Evolutionary conservation across 768 basidiomycete genomes (phyloP), one percentile per base, ranked within the genome.

Genomic region (Leccinum imitatum): DNA sequence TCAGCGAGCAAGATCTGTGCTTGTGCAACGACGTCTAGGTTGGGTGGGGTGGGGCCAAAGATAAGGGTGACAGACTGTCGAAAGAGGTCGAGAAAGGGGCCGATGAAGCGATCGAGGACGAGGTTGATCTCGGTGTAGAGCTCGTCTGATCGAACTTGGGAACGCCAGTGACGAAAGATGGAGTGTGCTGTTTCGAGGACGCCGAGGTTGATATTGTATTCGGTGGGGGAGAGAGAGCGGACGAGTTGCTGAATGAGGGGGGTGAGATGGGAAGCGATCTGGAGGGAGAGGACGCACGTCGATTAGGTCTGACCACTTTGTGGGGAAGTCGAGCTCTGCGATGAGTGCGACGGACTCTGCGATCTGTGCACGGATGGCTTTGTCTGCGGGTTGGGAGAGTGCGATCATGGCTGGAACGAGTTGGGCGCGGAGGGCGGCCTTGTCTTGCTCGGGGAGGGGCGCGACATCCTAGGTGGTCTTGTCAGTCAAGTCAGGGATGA

Each of bases 141-240:
- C 44, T 82, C 73, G 74, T 99, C 90, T 13, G 91, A 90, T 59
- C 94, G 86, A 63, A 94, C 90, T 67, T 90, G 90, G 2, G 93
- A 87, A 48, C 96, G 86, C 96, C 96, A 99, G 51, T 88, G 89
- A 47, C 80, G 84, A 78, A 98, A 98, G 68, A 99, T 98, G 41
- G 93, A 95, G 72, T 98, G 97, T 0, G 95, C 95, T 0, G 95
- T 95, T 69, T 97, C 86, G 48, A 99, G 82, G 9, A 99, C 91
- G 52, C 91, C 92, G 23, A 95, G 79, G 73, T 97, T 98, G 63
- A 91, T 73, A 60, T 87, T 86, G 70, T 93, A 95, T 66, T 96
- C 87, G 3, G 87, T 83, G 4, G 79, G 77, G 2, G 93, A 93
- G 14, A 98, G 82, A 37, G 91, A 93, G 19, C 76, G 71, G 19